phyloP scores from a whole-genome alignment of 176 grass and related monocot genomes.

The Echinochloa phyllopogon region DNA sequence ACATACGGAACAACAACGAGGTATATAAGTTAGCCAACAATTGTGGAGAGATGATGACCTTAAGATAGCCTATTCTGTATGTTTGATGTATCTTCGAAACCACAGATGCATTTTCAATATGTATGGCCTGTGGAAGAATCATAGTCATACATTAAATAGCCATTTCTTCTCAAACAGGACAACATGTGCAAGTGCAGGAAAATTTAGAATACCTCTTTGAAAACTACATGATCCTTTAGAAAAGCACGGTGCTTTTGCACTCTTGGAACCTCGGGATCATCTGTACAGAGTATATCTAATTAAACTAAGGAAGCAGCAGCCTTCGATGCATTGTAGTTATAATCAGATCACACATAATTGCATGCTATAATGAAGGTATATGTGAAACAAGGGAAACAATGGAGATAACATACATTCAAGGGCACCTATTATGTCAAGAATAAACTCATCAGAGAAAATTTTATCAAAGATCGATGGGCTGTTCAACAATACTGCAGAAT shows the following conservation, averaged over 20 bases:
- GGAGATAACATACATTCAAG: slow-evolving; percentile 83
- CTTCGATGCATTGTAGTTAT: slow-evolving; percentile 24
- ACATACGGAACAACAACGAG: not conserved
- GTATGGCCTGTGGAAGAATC: slow-evolving; percentile 68
- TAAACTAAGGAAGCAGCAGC: slow-evolving; percentile 23
- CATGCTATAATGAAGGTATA: slow-evolving; percentile 17
- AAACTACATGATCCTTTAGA: slow-evolving; percentile 97
- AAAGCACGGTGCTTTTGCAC: slow-evolving; percentile 89
- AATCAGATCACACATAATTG: slow-evolving; percentile 40
- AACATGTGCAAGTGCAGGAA: slow-evolving; percentile 39
- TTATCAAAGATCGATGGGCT: slow-evolving; percentile 82
- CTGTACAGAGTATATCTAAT: slow-evolving; percentile 50
- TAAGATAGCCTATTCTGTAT: slow-evolving; percentile 96
- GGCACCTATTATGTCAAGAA: slow-evolving; percentile 94
- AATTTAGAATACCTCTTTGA: slow-evolving; percentile 79
- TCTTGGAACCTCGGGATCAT: slow-evolving; percentile 89
- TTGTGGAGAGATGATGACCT: slow-evolving; percentile 54
- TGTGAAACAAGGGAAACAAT: slow-evolving; percentile 36
- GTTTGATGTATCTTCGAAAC: slow-evolving; percentile 96
- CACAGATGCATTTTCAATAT: slow-evolving; percentile 89
- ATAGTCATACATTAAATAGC: slow-evolving; percentile 39
- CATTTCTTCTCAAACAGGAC: slow-evolving; percentile 13
- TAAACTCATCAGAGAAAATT: slow-evolving; percentile 92
- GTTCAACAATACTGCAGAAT: slow-evolving; percentile 93
- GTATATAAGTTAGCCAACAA: slow-evolving; percentile 17